phyloP scores from a whole-genome alignment of 768 basidiomycete genomes.

The Cystobasidium ongulense region DNA sequence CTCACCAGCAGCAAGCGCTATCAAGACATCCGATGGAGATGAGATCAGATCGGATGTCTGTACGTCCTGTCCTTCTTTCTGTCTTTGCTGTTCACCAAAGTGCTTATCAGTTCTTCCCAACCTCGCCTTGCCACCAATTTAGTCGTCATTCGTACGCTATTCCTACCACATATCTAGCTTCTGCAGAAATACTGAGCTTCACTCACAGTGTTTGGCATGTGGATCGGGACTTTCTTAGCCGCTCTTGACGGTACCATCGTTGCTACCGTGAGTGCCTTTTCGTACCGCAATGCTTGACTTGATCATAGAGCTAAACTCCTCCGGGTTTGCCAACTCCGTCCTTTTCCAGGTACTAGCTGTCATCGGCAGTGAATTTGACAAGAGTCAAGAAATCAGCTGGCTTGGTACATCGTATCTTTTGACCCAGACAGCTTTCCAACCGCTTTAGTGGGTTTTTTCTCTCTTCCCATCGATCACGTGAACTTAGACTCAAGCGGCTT shows the following conservation, averaged over 20 bases:
- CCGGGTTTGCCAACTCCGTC: not conserved
- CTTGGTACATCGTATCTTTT: slow-evolving; percentile 37
- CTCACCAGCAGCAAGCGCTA: not conserved
- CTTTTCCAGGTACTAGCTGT: slow-evolving; percentile 13
- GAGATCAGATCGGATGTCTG: slow-evolving; percentile 14
- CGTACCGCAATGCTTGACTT: no score
- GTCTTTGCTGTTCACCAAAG: not conserved
- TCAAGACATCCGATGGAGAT: not conserved
- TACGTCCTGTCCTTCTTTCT: not conserved
- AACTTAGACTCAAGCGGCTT: not conserved
- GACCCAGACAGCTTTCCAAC: slow-evolving; percentile 35
- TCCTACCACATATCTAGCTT: no score
- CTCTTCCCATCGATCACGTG: not conserved
- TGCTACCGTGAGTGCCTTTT: slow-evolving; percentile 1
- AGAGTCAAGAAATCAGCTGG: slow-evolving; percentile 34
- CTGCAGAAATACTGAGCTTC: no score
- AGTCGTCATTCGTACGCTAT: not conserved
- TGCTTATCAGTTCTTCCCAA: slow-evolving; percentile 3
- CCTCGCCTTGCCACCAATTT: not conserved
- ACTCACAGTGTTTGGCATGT: slow-evolving; percentile 17
- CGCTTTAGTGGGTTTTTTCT: slow-evolving; percentile 29
- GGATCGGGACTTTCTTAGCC: slow-evolving; percentile 27
- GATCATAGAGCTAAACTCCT: not conserved
- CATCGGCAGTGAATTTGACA: slow-evolving; percentile 33
- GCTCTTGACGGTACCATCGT: slow-evolving; percentile 30